Percentiles rank a stretch among this genome's conserved stretches.
Conservation (phyloP, 2,329 filamentous ascomycete species). For the Zymoseptoria crescenta region DNA sequence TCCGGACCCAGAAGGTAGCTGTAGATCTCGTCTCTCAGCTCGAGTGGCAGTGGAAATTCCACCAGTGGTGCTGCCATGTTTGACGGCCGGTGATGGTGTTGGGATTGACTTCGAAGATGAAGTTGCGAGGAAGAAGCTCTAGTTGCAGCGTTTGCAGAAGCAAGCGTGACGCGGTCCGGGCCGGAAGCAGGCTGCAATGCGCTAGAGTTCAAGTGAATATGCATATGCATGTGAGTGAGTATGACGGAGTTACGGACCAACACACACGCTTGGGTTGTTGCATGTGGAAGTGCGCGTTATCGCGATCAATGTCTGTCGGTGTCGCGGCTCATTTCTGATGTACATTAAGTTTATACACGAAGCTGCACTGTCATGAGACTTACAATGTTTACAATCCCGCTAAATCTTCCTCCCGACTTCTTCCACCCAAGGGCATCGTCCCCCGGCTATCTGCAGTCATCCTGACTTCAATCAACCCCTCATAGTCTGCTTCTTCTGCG, state of each 20-base stretch:
- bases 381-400: background rate
- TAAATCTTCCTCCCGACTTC: background rate
- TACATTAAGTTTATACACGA: background rate
- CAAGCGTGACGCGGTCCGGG: background rate
- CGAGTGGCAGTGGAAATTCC: background rate
- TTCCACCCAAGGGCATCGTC: background rate
- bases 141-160: background rate
- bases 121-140: background rate
- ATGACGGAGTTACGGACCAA: too few species aligned
- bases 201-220: background rate
- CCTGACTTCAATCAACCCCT: slow-evolving; percentile 33
- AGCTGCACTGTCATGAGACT: background rate
- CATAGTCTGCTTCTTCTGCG: slow-evolving; percentile 55
- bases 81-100: background rate
- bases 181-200: background rate
- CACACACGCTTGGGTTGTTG: too few species aligned
- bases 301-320: background rate
- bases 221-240: background rate
- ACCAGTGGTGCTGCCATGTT: background rate
- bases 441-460: background rate
- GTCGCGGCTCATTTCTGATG: background rate
- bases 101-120: background rate
- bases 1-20: background rate
- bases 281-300: background rate
- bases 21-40: background rate